phyloP scores from a whole-genome alignment of 2,329 filamentous ascomycete genomes.

The Beauveria asiatica region DNA sequence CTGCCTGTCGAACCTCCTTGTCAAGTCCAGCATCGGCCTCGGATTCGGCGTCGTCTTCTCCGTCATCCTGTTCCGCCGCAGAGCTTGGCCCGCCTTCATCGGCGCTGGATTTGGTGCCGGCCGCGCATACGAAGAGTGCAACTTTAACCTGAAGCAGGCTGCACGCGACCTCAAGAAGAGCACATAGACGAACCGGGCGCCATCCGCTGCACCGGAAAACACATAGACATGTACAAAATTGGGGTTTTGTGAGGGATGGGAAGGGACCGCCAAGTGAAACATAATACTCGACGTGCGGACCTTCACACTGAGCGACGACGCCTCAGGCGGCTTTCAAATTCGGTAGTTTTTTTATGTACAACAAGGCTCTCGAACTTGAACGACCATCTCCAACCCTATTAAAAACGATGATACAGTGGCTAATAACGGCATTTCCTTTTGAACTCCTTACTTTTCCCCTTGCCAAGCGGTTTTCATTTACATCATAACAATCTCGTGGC shows the following conservation, averaged over 20 bases:
- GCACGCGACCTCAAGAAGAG: slow-evolving; percentile 47
- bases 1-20: slow-evolving; percentile 93
- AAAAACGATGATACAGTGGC: background rate
- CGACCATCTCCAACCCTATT: background rate
- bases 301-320: background rate
- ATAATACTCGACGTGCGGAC: background rate
- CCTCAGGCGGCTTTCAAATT: slow-evolving; percentile 2
- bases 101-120: slow-evolving; percentile 93
- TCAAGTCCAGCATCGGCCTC: slow-evolving; percentile 92
- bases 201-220: background rate
- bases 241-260: background rate
- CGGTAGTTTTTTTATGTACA: slow-evolving; percentile 12
- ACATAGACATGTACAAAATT: slow-evolving; percentile 21
- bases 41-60: slow-evolving; percentile 98
- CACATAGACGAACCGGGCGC: slow-evolving; percentile 24
- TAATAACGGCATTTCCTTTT: background rate
- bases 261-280: slow-evolving; percentile 3
- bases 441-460: background rate
- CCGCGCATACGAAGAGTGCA: slow-evolving; percentile 96
- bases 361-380: slow-evolving; percentile 9
- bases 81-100: slow-evolving; percentile 89
- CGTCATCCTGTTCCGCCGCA: slow-evolving; percentile 93
- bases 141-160: slow-evolving; percentile 63
- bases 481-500: slow-evolving; percentile 1
- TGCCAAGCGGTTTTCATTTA: slow-evolving; percentile 3